These are phyloP conservation scores for Blastobotrys indianensis DNA, from an alignment of 1,139 yeast species.

Conservation along the genomic window DNA sequence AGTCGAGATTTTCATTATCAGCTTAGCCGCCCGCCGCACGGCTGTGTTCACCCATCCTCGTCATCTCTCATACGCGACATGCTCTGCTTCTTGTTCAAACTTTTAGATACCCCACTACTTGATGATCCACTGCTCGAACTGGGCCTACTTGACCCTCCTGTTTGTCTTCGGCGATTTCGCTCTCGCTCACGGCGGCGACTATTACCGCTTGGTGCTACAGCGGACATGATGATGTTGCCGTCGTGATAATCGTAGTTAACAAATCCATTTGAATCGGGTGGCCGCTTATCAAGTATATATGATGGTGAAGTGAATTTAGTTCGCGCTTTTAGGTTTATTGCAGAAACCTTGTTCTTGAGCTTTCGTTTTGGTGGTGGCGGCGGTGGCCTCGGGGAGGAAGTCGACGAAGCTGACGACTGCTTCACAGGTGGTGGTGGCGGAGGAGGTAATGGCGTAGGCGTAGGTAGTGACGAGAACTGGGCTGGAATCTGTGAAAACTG, in stretches of 20 bases:
- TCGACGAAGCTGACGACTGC: neutral
- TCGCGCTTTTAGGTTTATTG: conserved; percentile 8
- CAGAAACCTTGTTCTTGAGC: conserved; percentile 5
- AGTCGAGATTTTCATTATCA: no score
- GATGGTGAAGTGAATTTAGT: conserved; percentile 13
- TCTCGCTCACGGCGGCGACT: conserved; percentile 5
- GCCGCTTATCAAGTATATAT: conserved; percentile 15
- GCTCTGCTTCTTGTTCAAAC: neutral
- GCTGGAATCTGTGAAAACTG: neutral
- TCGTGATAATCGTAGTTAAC: conserved; percentile 22
- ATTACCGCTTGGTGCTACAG: conserved; percentile 25
- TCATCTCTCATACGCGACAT: neutral
- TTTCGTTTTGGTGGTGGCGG: conserved; percentile 2
- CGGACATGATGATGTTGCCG: conserved; percentile 22
- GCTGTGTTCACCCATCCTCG: no score
- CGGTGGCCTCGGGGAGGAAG: neutral
- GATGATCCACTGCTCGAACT: neutral
- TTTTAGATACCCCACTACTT: neutral
- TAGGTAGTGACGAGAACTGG: neutral
- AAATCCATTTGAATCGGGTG: conserved; percentile 22
- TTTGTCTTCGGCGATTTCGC: neutral
- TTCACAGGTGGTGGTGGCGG: neutral
- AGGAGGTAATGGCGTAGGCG: neutral
- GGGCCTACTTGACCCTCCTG: no score
- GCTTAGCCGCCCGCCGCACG: no score